Evolutionary conservation across 176 grass and related monocot genomes (phyloP), one percentile per base, ranked within the genome.

Genomic region (Oryza longistaminata): DNA sequence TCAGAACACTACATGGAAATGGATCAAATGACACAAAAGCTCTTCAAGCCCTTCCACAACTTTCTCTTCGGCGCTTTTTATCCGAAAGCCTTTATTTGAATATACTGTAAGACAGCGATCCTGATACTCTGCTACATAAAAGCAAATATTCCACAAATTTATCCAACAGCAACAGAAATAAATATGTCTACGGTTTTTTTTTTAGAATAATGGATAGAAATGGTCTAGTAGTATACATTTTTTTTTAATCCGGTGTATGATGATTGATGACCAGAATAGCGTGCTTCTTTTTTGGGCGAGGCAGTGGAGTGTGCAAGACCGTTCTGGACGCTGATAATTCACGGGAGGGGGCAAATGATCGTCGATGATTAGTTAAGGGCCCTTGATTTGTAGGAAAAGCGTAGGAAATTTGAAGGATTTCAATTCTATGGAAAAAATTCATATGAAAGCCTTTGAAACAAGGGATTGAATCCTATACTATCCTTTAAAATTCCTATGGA

Each of bases 21-120:
- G 73, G 21, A 77, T 26, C 73, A 27, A 29, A 75, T 15, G 78
- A 86, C 53, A 12, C 62, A 50, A 85, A 82, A 82, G 65, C 19
- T 12, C 15, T 17, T 78, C 44, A 66, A 82, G 65, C 24, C 11
- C 15, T 29, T 72, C 60, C 64, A 67, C 46, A 9, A 9, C 33
- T 77, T 82, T 77, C 13, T 9, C 45, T 58, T 39, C 15, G 2
- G 40, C 22, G 33, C 46, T 66, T 77, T 84, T 73, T 67, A 84
- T 79, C 68, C 42, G 25, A 33, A 66, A 66, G 10, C 73, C 50
- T 17, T 17, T 1, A 14, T 75, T 75, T 24, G 39, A 24, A 62
- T 62, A 62, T 24, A 58, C 53, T n/a, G 53, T 58, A 21, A 55
- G 52, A 55, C 5, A 55, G 52, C 52, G 52, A 55, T 17, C 0